Evolutionary conservation across 257 asterid species (phyloP).

Genomic region (Forsythia suspensa): DNA sequence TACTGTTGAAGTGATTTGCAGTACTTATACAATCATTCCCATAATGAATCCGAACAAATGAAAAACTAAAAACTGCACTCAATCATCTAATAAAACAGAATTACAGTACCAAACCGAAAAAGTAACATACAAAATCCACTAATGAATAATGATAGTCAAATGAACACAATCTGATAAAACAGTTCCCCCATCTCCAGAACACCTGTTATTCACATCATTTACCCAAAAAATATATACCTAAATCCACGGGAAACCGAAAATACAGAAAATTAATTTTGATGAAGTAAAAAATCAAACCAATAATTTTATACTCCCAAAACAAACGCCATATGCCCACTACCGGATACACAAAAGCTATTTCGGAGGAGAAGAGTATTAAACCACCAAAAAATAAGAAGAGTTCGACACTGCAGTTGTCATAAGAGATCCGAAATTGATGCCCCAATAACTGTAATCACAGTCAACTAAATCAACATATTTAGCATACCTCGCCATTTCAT

Average conservation of each 20-base stretch:
- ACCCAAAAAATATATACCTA: background rate
- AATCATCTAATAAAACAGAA: slow-evolving; percentile 11
- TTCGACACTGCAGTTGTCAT: slow-evolving; percentile 38
- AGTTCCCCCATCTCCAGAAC: background rate
- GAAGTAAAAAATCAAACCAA: slow-evolving; percentile 14
- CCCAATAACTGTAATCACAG: slow-evolving; percentile 35
- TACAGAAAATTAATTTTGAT: background rate
- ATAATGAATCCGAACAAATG: slow-evolving; percentile 14
- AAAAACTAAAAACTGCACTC: slow-evolving; percentile 6
- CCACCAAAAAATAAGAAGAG: slow-evolving; percentile 45
- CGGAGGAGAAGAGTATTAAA: slow-evolving; percentile 29
- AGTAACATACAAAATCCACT: background rate
- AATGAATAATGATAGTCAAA: background rate
- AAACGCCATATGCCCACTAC: slow-evolving; percentile 11
- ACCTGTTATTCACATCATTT: no score
- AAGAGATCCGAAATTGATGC: slow-evolving; percentile 63
- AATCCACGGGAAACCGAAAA: slow-evolving; percentile 7
- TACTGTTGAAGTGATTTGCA: background rate
- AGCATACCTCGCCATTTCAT: slow-evolving; percentile 11
- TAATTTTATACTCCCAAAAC: background rate
- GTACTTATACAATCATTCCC: background rate
- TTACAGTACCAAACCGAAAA: background rate
- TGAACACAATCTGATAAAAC: background rate
- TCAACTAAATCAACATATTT: slow-evolving; percentile 12
- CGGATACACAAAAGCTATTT: slow-evolving; percentile 38